phyloP scores from a whole-genome alignment of 1,284 basidiomycete genomes.

The Heliocybe sulcata region DNA sequence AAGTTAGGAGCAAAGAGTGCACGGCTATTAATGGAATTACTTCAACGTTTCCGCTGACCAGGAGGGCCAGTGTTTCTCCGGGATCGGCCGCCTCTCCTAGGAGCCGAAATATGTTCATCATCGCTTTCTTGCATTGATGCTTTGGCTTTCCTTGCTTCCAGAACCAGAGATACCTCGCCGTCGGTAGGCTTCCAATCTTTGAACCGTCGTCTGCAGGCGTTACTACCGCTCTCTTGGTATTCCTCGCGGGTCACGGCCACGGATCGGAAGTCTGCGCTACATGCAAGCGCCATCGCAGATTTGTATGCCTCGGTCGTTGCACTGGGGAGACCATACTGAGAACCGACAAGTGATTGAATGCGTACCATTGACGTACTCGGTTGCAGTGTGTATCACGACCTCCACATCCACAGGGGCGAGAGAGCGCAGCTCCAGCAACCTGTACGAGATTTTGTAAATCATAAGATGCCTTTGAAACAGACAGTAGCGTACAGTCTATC shows the following conservation, averaged over 20 bases:
- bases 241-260: conserved; percentile 68
- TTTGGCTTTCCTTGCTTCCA: conserved; percentile 9
- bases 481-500: conserved; percentile 56
- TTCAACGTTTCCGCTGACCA: background rate
- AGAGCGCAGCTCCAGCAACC: conserved; percentile 64
- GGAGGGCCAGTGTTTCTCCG: background rate
- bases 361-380: conserved; percentile 51
- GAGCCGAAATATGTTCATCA: conserved; percentile 3
- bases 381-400: conserved; percentile 62
- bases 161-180: conserved; percentile 10
- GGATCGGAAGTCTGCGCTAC: conserved; percentile 41
- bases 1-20: too few relatives aligned
- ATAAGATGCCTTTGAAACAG: background rate
- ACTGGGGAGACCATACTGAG: conserved; percentile 27
- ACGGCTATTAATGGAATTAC: background rate
- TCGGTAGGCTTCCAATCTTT: conserved; percentile 30
- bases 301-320: conserved; percentile 71
- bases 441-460: conserved; percentile 18
- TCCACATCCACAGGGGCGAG: conserved; percentile 75
- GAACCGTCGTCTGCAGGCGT: conserved; percentile 66
- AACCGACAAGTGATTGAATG: conserved; percentile 5
- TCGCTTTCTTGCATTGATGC: conserved; percentile 11
- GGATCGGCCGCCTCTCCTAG: background rate
- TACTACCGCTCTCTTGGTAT: conserved; percentile 76
- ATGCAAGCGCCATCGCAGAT: conserved; percentile 57